A percentile compares a stretch with the other conserved stretches of the same genome.
These are phyloP conservation scores for Mucor mucedo DNA, from an alignment of 371 early-diverging fungal species.

Conservation along the genomic window DNA sequence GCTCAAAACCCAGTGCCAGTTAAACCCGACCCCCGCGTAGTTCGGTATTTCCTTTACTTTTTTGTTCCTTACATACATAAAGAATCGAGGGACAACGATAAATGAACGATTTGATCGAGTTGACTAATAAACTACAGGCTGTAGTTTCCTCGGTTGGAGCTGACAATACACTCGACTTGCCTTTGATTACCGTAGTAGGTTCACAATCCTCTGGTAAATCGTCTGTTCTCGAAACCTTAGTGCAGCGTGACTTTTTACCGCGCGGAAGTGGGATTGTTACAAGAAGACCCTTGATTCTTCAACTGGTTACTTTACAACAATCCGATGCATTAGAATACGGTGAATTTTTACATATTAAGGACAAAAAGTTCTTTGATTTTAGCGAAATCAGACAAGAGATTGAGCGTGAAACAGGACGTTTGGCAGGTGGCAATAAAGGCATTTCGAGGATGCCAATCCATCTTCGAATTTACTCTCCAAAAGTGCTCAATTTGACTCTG, in stretches of 20 bases:
- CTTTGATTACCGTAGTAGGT: conserved; percentile 89
- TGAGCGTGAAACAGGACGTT: conserved; percentile 84
- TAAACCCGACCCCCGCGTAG: not conserved
- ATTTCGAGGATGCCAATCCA: conserved; percentile 88
- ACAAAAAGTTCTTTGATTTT: conserved; percentile 83
- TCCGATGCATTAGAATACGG: conserved; percentile 59
- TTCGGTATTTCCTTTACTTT: not conserved
- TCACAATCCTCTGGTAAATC: conserved; percentile 94
- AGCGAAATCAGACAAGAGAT: conserved; percentile 88
- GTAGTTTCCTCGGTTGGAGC: conserved; percentile 87
- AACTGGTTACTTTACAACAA: conserved; percentile 75
- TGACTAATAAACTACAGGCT: conserved; percentile 94
- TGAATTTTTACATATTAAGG: conserved; percentile 80
- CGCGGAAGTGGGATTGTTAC: conserved; percentile 94
- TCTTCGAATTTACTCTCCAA: conserved; percentile 83
- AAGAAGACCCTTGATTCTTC: conserved; percentile 89
- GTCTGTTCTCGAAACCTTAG: conserved; percentile 90
- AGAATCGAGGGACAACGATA: not conserved
- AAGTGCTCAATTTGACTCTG: conserved; percentile 90
- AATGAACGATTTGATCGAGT: conserved; percentile 75
- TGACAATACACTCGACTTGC: conserved; percentile 84
- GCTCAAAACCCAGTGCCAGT: not conserved
- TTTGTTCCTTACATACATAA: not conserved
- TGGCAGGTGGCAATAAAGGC: conserved; percentile 88
- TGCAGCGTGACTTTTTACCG: conserved; percentile 91